Evolutionary conservation across 352 stramenopile genomes (phyloP), one percentile per base, ranked within the genome.

Genomic region (Aphanomyces astaci): DNA sequence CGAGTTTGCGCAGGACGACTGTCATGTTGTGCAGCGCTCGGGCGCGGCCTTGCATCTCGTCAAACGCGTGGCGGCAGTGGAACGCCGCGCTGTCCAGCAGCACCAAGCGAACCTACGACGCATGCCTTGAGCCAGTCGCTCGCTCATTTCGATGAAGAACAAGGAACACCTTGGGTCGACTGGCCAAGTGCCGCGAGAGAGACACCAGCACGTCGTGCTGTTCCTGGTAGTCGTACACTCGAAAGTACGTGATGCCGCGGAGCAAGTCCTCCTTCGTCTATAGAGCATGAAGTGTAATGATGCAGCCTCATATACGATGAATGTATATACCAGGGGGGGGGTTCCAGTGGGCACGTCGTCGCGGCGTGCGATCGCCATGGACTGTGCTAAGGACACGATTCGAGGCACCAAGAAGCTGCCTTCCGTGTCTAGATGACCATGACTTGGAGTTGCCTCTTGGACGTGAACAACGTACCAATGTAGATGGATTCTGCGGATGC

Each of bases 51-150:
- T 66, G 57, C 55, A 84, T 93, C 43, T 95, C 76, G 59, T 92
- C 81, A 54, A 89, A 92, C 0, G 78, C 84, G 51, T 96, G 87
- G 10, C 95, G 81, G 75, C 96, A 97, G 73, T 98, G 95, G 78
- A 98, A 98, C 15, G 95, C 90, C 22, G 98, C 76, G 25, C 83
- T 96, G 66, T 98, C 95, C n/a, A 98, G 65, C 2, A 98, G 78
- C 9, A 98, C 30, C 17, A 98, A 70, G 53, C 89, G 88, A 49
- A 96, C 86, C 72, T 95, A n/a, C n/a, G n/a, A n/a, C n/a, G n/a
- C n/a, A n/a, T n/a, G n/a, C n/a, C n/a, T n/a, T n/a, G n/a, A n/a
- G n/a, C n/a, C n/a, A n/a, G n/a, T n/a, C n/a, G n/a, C n/a, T n/a
- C n/a, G n/a, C n/a, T n/a, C n/a, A n/a, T n/a, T n/a, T n/a, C n/a